Base-by-base conservation (phyloP, 345 rosid species). In the Xanthoceras sorbifolium region DNA sequence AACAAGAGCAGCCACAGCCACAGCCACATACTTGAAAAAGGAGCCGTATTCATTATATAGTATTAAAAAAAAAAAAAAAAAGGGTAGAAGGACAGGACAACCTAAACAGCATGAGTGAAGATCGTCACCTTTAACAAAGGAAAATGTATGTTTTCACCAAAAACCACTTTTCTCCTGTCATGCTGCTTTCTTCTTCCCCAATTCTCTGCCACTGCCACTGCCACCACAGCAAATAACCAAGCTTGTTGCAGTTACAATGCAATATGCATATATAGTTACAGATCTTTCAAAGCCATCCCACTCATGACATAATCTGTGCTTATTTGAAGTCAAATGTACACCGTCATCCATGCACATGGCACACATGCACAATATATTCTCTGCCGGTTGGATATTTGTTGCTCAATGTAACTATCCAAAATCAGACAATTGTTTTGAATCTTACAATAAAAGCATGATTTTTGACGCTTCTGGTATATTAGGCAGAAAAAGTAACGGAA, bases 261-360 rank as follows among this genome's bases (percentile, higher is more conserved):
- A 54, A 71, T n/a, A 72, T 54, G 20, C 22, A 22, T 31, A 18
- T 10, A 11, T 36, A 29, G 32, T 62, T 17, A 62, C 15, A 1
- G 17, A 55, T 55, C 11, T 26, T 20, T 20, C 26, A 20, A 20
- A 15, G 28, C 12, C 50, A 7, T 59, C 25, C 60, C 42, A 48
- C 55, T 64, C 54, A 52, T 77, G 66, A 59, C 57, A 36, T 75
- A 48, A 67, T 76, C 78, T 29, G 22, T 76, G 77, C 61, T 84
- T 23, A 65, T 48, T 52, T 20, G 8, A 32, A 67, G 71, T 74
- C 66, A n/a, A 68, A 73, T 52, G 50, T 34, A 25, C 23, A 31
- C 14, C 77, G 66, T 78, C 82, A 79, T 77, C 80, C 77, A 36
- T 23, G 71, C 85, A 79, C 85, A 79, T 74, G 84, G 79, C 76